These are phyloP conservation scores for Xylaria sp. DNA, from an alignment of 2,329 filamentous ascomycete genomes.

Conservation along the genomic window DNA sequence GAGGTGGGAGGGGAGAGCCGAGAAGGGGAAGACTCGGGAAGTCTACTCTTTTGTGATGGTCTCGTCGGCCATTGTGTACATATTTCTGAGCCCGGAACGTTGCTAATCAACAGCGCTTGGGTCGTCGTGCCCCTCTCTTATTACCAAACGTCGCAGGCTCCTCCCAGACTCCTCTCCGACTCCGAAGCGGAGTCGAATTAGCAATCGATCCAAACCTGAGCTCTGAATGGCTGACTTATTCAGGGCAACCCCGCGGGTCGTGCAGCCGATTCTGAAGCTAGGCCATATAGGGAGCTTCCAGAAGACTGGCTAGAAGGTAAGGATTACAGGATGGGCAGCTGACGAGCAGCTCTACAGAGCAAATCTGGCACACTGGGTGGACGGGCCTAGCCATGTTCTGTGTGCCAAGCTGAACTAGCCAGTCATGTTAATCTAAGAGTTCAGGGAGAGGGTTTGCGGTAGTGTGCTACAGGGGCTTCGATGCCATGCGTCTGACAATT, in stretches of 20 bases:
- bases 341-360: constrained; percentile 15
- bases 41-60: constrained; percentile 32
- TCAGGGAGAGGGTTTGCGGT: constrained; percentile 16
- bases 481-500: constrained; percentile 25
- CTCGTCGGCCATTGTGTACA: constrained; percentile 25
- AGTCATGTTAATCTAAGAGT: constrained; percentile 17
- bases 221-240: constrained; percentile 28
- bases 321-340: constrained; percentile 28
- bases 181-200: constrained; percentile 35
- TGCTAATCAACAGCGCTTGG: constrained; percentile 28
- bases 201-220: constrained; percentile 32
- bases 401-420: constrained; percentile 24
- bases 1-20: constrained; percentile 8
- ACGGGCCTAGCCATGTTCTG: constrained; percentile 20
- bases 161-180: constrained; percentile 33
- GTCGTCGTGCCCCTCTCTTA: constrained; percentile 37
- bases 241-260: constrained; percentile 19
- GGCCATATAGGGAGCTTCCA: constrained; percentile 30
- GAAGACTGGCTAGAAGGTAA: constrained; percentile 36
- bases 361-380: constrained; percentile 19
- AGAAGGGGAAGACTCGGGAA: constrained; percentile 18
- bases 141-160: constrained; percentile 29
- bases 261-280: constrained; percentile 30
- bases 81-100: constrained; percentile 21
- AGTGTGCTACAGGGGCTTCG: constrained; percentile 5